Evolutionary conservation across 2,329 filamentous ascomycete species (phyloP).

Genomic region (Sarocladiaceae sp.): DNA sequence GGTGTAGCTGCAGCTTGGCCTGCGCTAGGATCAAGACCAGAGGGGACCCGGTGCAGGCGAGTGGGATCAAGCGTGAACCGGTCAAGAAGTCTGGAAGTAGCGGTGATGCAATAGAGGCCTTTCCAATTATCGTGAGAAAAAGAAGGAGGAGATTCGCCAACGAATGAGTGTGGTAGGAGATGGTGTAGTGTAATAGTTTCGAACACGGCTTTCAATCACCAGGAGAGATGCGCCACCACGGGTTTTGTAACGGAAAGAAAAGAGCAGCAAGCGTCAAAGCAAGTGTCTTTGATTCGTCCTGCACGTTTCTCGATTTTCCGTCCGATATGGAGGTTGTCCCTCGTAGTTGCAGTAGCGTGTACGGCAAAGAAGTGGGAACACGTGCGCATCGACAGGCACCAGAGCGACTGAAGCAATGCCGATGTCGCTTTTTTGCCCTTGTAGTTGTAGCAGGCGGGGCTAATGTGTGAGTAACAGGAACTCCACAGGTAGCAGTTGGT

Average conservation of each 20-base stretch:
- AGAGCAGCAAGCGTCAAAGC: not conserved
- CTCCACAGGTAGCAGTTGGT: not conserved
- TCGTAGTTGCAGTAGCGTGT: slow-evolving; percentile 22
- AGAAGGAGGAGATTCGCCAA: no score
- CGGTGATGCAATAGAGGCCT: not conserved
- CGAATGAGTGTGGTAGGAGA: no score
- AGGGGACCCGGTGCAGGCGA: not conserved
- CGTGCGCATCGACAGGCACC: not conserved
- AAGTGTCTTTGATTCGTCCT: not conserved
- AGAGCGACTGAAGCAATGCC: not conserved
- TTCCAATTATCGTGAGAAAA: no score
- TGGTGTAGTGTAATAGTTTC: no score
- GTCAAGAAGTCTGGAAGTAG: not conserved
- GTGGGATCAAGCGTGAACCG: not conserved
- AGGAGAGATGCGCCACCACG: no score
- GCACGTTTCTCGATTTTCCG: not conserved
- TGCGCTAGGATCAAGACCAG: not conserved
- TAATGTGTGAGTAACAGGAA: slow-evolving; percentile 1
- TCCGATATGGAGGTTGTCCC: not conserved
- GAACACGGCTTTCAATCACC: no score
- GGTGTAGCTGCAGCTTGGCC: slow-evolving; percentile 1
- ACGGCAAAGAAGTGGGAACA: slow-evolving; percentile 5
- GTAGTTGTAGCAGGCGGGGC: no score
- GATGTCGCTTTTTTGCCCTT: slow-evolving; percentile 6
- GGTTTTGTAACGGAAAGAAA: not conserved